These are phyloP conservation scores for Phytophthora tentaculata DNA, from an alignment of 352 stramenopile species.

Conservation along the genomic window DNA sequence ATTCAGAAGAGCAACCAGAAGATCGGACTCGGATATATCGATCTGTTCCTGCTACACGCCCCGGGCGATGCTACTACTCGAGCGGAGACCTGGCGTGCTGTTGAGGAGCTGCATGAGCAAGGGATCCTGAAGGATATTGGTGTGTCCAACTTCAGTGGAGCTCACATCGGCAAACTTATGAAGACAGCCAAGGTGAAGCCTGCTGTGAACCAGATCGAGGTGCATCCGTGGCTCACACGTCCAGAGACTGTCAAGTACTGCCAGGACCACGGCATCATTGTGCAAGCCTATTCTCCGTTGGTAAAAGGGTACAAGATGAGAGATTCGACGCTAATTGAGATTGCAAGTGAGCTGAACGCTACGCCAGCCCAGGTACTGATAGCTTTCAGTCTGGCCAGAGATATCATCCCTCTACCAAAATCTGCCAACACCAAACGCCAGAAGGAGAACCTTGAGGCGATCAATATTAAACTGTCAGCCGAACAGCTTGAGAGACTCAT, in stretches of 20 bases:
- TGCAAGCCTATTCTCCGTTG: conserved; percentile 70
- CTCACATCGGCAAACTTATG: conserved; percentile 84
- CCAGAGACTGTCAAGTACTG: conserved; percentile 71
- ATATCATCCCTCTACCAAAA: conserved; percentile 68
- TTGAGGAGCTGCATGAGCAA: conserved; percentile 55
- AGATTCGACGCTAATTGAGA: conserved; percentile 39
- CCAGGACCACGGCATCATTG: conserved; percentile 47
- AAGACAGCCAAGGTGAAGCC: conserved; percentile 62
- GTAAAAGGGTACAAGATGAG: conserved; percentile 49
- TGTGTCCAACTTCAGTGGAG: conserved; percentile 91
- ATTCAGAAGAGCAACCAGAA: conserved; percentile 60
- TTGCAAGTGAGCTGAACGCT: conserved; percentile 44
- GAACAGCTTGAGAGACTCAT: conserved; percentile 47
- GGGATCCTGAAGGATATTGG: conserved; percentile 85
- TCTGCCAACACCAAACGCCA: conserved; percentile 54
- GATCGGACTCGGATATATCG: conserved; percentile 84
- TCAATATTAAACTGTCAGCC: conserved; percentile 39
- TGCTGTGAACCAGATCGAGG: conserved; percentile 86
- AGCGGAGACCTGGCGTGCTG: conserved; percentile 55
- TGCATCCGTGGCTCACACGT: conserved; percentile 78
- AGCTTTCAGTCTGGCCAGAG: conserved; percentile 57
- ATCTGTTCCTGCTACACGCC: conserved; percentile 84
- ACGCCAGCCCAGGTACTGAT: conserved; percentile 62
- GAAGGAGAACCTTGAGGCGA: conserved; percentile 58
- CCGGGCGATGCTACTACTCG: conserved; percentile 50